A percentile compares a stretch with the other conserved stretches of the same genome.
Evolutionary conservation across 2,329 filamentous ascomycete species (phyloP).

Genomic region (Aspergillus sp.): DNA sequence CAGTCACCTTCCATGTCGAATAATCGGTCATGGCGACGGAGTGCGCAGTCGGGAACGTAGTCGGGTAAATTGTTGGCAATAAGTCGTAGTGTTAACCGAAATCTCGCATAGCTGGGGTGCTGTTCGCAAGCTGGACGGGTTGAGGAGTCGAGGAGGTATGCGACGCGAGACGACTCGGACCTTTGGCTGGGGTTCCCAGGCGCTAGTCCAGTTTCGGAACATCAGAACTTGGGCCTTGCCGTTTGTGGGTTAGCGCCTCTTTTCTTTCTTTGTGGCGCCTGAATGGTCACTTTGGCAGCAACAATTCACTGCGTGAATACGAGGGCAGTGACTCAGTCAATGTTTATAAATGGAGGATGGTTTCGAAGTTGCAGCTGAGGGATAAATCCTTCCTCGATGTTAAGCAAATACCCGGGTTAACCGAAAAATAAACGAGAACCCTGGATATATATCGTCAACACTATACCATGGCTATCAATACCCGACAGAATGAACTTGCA

Average conservation of each 20-base stretch:
- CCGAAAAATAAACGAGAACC: background rate
- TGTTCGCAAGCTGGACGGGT: background rate
- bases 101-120: conserved; percentile 13
- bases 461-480: background rate
- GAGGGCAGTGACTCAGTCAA: conserved; percentile 4
- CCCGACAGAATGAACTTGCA: conserved; percentile 22
- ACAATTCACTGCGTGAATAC: background rate
- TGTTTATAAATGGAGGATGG: background rate
- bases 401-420: background rate
- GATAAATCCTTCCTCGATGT: too few species aligned
- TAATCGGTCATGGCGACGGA: conserved; percentile 51
- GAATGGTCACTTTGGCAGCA: conserved; percentile 19
- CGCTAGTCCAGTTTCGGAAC: conserved; percentile 13
- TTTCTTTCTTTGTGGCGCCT: background rate
- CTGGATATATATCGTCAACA: background rate
- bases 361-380: background rate
- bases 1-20: conserved; percentile 67
- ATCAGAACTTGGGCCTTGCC: background rate
- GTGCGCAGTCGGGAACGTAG: background rate
- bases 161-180: conserved; percentile 8
- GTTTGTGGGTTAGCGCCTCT: background rate
- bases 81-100: conserved; percentile 2
- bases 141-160: conserved; percentile 1
- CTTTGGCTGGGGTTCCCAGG: conserved; percentile 13
- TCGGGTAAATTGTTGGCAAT: conserved; percentile 7